These are phyloP conservation scores for Penstemon barbatus DNA, from an alignment of 257 asterid genomes.

Conservation along the genomic window DNA sequence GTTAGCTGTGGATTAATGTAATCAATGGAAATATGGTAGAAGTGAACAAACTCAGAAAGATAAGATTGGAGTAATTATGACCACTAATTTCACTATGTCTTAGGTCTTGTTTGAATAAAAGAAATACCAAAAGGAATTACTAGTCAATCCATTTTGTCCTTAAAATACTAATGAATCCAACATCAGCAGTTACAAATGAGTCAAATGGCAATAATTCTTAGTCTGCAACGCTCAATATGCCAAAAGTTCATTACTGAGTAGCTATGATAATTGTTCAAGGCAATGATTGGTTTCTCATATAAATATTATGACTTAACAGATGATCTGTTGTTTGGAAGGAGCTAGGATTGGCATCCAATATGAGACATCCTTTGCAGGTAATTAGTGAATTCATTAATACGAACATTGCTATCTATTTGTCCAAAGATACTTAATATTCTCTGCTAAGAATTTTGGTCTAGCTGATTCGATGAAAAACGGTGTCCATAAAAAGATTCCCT, in stretches of 20 bases:
- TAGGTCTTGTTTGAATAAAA: not conserved
- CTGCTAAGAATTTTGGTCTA: not conserved
- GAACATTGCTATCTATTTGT: not conserved
- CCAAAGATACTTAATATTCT: not conserved
- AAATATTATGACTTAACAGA: constrained; percentile 45
- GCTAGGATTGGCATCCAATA: constrained; percentile 93
- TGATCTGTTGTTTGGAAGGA: constrained; percentile 88
- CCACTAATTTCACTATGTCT: constrained; percentile 1
- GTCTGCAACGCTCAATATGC: not conserved
- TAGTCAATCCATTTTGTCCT: no score
- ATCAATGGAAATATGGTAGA: no score
- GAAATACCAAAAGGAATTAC: not conserved
- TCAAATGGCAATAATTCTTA: not conserved
- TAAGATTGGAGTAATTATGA: constrained; percentile 5
- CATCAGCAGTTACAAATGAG: not conserved
- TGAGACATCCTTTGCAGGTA: constrained; percentile 95
- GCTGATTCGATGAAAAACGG: not conserved
- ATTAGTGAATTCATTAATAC: constrained; percentile 18
- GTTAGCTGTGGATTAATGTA: no score
- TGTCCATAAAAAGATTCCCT: constrained; percentile 3
- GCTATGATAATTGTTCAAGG: constrained; percentile 15
- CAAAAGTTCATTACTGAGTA: not conserved
- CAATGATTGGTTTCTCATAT: constrained; percentile 25
- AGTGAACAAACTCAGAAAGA: not conserved
- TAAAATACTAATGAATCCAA: not conserved